A percentile compares a stretch with the other conserved stretches of the same genome.
Evolutionary conservation across 1,284 basidiomycete species (phyloP).

Genomic region (Gastroboletus turbinatus): DNA sequence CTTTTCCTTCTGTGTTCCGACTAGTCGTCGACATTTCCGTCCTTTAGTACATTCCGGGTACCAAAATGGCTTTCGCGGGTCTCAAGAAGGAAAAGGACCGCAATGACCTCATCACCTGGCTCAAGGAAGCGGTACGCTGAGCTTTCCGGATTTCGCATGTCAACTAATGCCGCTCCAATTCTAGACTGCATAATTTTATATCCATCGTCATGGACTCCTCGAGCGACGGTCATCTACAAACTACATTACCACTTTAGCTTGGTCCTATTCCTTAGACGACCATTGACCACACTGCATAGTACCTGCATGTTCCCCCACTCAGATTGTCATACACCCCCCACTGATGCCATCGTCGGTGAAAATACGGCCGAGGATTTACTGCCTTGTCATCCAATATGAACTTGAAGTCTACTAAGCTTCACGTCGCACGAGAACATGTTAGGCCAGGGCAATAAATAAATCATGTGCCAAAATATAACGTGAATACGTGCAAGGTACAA

Average conservation of each 20-base stretch:
- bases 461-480: neutral
- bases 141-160: neutral
- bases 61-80: conserved; percentile 97
- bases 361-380: neutral
- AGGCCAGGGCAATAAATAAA: conserved; percentile 14
- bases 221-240: conserved; percentile 5
- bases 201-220: conserved; percentile 10
- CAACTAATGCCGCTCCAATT: neutral
- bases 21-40: neutral
- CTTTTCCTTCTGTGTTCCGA: neutral
- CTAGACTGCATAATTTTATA: conserved; percentile 30
- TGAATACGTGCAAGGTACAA: neutral
- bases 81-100: conserved; percentile 97
- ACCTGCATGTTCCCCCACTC: conserved; percentile 32
- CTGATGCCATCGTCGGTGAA: neutral
- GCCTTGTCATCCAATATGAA: neutral
- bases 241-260: conserved; percentile 21
- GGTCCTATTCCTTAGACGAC: conserved; percentile 37
- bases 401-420: neutral
- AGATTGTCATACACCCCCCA: conserved; percentile 19
- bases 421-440: neutral
- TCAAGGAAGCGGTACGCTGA: conserved; percentile 66
- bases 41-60: conserved; percentile 86
- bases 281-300: conserved; percentile 26
- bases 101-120: conserved; percentile 81